Evolutionary conservation across 805 yeast genomes (phyloP).

Genomic region (Kuraishia hungarica): DNA sequence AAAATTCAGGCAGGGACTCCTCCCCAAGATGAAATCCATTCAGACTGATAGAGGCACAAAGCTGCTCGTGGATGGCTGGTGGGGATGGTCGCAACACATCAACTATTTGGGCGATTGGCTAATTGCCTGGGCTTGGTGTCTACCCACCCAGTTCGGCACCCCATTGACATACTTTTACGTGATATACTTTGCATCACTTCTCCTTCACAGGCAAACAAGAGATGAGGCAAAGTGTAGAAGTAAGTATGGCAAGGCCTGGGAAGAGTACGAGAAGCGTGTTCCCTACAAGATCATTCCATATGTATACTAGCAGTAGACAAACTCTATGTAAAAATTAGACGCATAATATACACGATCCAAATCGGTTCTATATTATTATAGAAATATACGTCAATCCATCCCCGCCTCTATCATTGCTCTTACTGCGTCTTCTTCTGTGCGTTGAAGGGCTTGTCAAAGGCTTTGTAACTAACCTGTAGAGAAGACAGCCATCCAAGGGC

Average conservation of each 20-base stretch:
- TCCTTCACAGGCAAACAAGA: slow-evolving; percentile 82
- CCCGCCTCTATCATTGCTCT: background rate
- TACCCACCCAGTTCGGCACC: slow-evolving; percentile 77
- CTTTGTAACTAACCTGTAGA: slow-evolving; percentile 69
- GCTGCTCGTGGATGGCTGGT: slow-evolving; percentile 88
- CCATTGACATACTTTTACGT: slow-evolving; percentile 85
- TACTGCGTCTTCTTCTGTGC: slow-evolving; percentile 37
- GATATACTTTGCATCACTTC: slow-evolving; percentile 69
- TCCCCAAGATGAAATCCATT: slow-evolving; percentile 60
- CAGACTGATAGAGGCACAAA: slow-evolving; percentile 71
- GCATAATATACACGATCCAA: background rate
- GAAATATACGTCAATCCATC: background rate
- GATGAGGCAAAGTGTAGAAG: slow-evolving; percentile 86
- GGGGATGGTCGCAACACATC: slow-evolving; percentile 88
- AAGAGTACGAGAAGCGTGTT: slow-evolving; percentile 66
- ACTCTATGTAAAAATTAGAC: background rate
- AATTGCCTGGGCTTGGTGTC: slow-evolving; percentile 85
- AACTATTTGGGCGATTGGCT: slow-evolving; percentile 96
- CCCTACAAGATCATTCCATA: slow-evolving; percentile 90
- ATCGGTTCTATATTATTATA: background rate
- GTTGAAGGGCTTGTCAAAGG: slow-evolving; percentile 65
- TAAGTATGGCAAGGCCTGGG: slow-evolving; percentile 87
- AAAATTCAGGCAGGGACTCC: slow-evolving; percentile 70
- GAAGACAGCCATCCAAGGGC: slow-evolving; percentile 69
- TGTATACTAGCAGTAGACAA: slow-evolving; percentile 44